These are phyloP conservation scores for Casaregolazyma suthepensis DNA, from an alignment of 1,139 yeast species.

Conservation along the genomic window DNA sequence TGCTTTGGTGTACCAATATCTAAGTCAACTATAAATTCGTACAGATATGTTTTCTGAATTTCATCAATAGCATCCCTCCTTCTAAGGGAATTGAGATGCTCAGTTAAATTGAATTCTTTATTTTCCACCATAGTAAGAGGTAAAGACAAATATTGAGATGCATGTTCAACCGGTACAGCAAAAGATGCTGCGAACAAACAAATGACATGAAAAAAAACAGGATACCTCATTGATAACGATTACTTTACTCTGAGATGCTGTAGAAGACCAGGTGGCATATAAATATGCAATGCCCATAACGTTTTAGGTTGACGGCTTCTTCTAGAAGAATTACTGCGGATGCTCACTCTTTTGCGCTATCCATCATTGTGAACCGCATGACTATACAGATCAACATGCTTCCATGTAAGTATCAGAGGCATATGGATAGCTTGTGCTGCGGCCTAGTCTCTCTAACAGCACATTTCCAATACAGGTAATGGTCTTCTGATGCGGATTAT, in stretches of 20 bases:
- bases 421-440: too few relatives aligned
- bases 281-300: too few relatives aligned
- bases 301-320: too few relatives aligned
- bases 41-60: conserved; percentile 33
- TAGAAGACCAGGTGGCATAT: too few relatives aligned
- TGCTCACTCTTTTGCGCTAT: too few relatives aligned
- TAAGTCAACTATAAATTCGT: conserved; percentile 30
- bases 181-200: background rate
- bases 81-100: background rate
- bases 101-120: background rate
- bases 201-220: background rate
- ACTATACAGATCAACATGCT: too few relatives aligned
- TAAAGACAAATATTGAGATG: background rate
- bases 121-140: background rate
- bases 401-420: too few relatives aligned
- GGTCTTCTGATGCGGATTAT: background rate
- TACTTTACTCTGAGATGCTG: too few relatives aligned
- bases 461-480: too few relatives aligned
- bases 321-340: too few relatives aligned
- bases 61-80: conserved; percentile 17
- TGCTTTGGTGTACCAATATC: conserved; percentile 22
- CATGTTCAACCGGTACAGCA: background rate
- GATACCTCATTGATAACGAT: background rate
- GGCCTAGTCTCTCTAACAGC: too few relatives aligned
- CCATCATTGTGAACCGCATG: too few relatives aligned